Conservation (phyloP, 2,329 filamentous ascomycete genomes). For the Talaromyces sp. region DNA sequence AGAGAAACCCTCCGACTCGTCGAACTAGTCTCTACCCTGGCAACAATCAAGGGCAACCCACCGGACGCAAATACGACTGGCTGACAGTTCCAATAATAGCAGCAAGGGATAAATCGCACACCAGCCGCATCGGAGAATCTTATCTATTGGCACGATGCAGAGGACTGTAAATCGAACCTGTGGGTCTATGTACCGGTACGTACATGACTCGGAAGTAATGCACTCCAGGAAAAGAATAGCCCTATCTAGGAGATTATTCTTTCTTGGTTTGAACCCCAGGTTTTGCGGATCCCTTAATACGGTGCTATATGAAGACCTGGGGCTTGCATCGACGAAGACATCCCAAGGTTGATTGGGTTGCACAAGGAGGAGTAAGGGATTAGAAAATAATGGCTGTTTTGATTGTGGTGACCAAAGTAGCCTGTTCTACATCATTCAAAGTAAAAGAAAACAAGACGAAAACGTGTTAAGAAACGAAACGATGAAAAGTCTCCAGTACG, state of each 20-base stretch:
- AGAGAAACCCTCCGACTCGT: not conserved
- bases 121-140: conserved; percentile 10
- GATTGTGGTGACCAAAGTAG: not conserved
- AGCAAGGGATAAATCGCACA: not conserved
- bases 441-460: not conserved
- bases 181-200: not conserved
- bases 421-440: not conserved
- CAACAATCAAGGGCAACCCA: conserved; percentile 1
- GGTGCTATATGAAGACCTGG: not conserved
- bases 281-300: not conserved
- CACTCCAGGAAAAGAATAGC: not conserved
- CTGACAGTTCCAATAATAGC: not conserved
- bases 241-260: conserved; percentile 1
- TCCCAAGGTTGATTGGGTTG: not conserved
- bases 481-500: not conserved
- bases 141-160: conserved; percentile 9
- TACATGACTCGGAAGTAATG: conserved; percentile 1
- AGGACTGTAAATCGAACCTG: not conserved
- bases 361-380: not conserved
- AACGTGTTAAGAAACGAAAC: not conserved
- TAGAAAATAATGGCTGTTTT: not conserved
- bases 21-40: not conserved
- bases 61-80: not conserved
- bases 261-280: not conserved
- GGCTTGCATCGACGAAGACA: not conserved